Percentiles rank a stretch among this genome's conserved stretches.
These are phyloP conservation scores for Yarrowia phangngaensis DNA, from an alignment of 805 yeast species.

Conservation along the genomic window DNA sequence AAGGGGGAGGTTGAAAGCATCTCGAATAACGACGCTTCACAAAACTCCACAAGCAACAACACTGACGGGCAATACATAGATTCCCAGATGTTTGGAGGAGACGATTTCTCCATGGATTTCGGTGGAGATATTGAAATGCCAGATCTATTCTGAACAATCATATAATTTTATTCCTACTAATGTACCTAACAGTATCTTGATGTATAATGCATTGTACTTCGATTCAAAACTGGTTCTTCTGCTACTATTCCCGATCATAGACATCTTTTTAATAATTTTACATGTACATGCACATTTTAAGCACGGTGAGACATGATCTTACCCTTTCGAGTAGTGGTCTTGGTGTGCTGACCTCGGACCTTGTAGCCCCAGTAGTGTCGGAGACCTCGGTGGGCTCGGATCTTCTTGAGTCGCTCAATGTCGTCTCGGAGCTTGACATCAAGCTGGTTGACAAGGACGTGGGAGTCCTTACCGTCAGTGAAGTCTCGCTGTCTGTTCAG, in stretches of 20 bases:
- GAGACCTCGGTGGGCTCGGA: slow-evolving; percentile 99
- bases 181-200: too few species aligned
- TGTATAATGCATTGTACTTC: not conserved
- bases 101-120: slow-evolving; percentile 23
- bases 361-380: slow-evolving; percentile 99
- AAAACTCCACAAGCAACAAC: not conserved
- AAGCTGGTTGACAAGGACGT: slow-evolving; percentile 96
- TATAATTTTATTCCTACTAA: too few species aligned
- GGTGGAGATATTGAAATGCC: slow-evolving; percentile 26
- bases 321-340: slow-evolving; percentile 98
- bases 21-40: not conserved
- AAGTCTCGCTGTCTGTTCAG: slow-evolving; percentile 99
- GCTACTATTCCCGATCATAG: not conserved
- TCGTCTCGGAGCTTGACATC: slow-evolving; percentile 99
- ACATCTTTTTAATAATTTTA: slow-evolving; percentile 19
- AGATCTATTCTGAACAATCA: slow-evolving; percentile 13
- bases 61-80: slow-evolving; percentile 13
- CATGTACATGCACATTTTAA: slow-evolving; percentile 24
- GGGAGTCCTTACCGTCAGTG: slow-evolving; percentile 98
- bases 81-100: slow-evolving; percentile 14
- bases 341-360: slow-evolving; percentile 99
- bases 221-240: not conserved
- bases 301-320: slow-evolving; percentile 42
- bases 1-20: slow-evolving; percentile 15
- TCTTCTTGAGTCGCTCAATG: slow-evolving; percentile 99